Evolutionary conservation across 1,284 basidiomycete genomes (phyloP).

Genomic region (Apiotrichum siamense): DNA sequence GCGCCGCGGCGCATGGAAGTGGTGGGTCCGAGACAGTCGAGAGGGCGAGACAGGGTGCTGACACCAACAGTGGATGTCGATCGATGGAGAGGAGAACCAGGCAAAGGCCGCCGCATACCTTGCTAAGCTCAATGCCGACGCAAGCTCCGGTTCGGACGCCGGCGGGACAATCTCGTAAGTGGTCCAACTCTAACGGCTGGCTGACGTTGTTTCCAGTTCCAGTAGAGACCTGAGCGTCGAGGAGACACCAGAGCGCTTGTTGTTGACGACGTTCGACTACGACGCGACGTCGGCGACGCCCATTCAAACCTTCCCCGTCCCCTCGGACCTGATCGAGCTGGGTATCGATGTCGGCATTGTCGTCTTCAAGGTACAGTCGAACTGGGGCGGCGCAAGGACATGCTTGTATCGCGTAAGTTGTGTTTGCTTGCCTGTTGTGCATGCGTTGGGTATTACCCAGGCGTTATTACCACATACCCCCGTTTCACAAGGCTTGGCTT

Average conservation of each 20-base stretch:
- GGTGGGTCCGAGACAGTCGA: no score
- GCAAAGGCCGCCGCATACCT: constrained; percentile 52
- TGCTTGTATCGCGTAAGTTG: constrained; percentile 77
- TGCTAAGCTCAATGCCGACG: no score
- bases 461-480: no score
- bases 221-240: constrained; percentile 15
- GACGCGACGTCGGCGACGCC: constrained; percentile 62
- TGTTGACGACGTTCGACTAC: constrained; percentile 73
- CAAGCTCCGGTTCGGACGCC: no score
- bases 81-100: constrained; percentile 68
- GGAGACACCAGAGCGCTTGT: constrained; percentile 45
- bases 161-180: no score
- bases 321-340: constrained; percentile 59
- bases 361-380: constrained; percentile 67
- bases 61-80: constrained; percentile 72
- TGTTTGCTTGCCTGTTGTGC: no score
- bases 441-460: no score
- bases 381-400: constrained; percentile 83
- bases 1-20: constrained; percentile 77
- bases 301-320: constrained; percentile 80
- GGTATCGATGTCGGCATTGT: constrained; percentile 75
- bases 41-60: neutral
- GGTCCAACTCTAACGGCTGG: no score
- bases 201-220: constrained; percentile 25
- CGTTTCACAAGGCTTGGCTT: neutral